These are phyloP conservation scores for Mycena polygramma DNA, from an alignment of 768 basidiomycete genomes.

Conservation along the genomic window DNA sequence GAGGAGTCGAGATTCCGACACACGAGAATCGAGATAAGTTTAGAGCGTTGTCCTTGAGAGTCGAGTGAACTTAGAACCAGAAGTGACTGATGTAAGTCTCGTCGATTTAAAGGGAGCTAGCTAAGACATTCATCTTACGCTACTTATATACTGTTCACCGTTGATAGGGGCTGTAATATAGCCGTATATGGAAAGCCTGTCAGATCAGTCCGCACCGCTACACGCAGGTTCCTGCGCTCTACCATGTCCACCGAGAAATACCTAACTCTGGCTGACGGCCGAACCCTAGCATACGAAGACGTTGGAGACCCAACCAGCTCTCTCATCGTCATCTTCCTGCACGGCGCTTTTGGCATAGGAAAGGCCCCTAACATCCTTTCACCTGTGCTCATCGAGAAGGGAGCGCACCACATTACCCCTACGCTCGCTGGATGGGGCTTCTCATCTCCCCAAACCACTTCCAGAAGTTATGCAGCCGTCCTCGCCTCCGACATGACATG, in stretches of 20 bases:
- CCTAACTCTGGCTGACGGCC: constrained; percentile 55
- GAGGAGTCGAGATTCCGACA: too few relatives aligned
- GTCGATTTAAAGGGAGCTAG: too few relatives aligned
- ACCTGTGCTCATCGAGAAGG: constrained; percentile 51
- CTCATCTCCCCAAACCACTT: constrained; percentile 51
- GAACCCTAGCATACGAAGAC: constrained; percentile 68
- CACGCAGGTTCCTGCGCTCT: too few relatives aligned
- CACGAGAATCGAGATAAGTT: too few relatives aligned
- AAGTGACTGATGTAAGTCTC: too few relatives aligned
- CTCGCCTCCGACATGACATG: constrained; percentile 56
- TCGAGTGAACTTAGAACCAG: too few relatives aligned
- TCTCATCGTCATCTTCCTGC: constrained; percentile 65
- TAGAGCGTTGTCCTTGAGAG: too few relatives aligned
- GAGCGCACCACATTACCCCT: constrained; percentile 64
- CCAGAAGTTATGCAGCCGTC: constrained; percentile 48
- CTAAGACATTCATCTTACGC: too few relatives aligned
- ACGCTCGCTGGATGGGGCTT: constrained; percentile 65
- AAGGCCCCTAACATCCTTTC: constrained; percentile 50
- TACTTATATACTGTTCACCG: too few relatives aligned
- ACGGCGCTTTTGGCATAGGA: constrained; percentile 69
- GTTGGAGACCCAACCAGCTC: constrained; percentile 63
- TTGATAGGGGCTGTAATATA: too few relatives aligned
- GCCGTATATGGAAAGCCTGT: too few relatives aligned
- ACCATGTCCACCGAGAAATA: constrained; percentile 47
- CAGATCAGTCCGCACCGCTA: too few relatives aligned